These are phyloP conservation scores for Pseudogymnoascus pannorum DNA, from an alignment of 2,329 filamentous ascomycete species.

Conservation along the genomic window DNA sequence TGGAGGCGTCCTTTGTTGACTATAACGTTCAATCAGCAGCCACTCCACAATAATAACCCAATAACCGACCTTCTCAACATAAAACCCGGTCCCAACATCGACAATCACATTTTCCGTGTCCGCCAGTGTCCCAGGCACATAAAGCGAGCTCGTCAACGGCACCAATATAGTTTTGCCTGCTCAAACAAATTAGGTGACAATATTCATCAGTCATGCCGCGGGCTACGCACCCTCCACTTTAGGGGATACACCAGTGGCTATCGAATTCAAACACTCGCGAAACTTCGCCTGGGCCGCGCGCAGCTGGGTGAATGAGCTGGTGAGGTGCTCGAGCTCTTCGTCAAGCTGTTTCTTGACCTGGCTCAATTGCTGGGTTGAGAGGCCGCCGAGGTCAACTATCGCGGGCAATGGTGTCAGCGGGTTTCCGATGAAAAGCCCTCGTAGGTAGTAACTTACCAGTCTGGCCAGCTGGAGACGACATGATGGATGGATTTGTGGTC, in stretches of 20 bases:
- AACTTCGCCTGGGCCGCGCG: constrained; percentile 88
- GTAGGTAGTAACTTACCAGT: neutral
- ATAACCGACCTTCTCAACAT: constrained; percentile 72
- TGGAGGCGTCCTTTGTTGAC: constrained; percentile 51
- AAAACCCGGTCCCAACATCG: constrained; percentile 90
- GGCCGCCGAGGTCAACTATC: constrained; percentile 62
- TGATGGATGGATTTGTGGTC: constrained; percentile 6
- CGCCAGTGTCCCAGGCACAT: constrained; percentile 76
- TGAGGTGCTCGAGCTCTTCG: constrained; percentile 91
- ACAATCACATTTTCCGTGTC: constrained; percentile 74
- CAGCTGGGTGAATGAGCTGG: constrained; percentile 80
- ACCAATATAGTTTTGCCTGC: constrained; percentile 63
- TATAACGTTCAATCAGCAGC: constrained; percentile 18
- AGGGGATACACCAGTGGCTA: constrained; percentile 50
- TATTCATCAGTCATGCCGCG: neutral
- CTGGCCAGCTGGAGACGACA: constrained; percentile 7
- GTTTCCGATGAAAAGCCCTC: neutral
- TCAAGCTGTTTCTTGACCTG: constrained; percentile 95
- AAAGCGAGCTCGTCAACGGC: constrained; percentile 90
- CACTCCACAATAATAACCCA: neutral
- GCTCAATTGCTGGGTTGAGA: constrained; percentile 78
- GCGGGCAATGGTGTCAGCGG: neutral
- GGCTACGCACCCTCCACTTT: constrained; percentile 32
- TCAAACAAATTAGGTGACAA: neutral
- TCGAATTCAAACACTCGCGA: constrained; percentile 76